Evolutionary conservation across 176 grass and related monocot species (phyloP), one percentile per base, ranked within the genome.

Genomic region (Themeda triandra): DNA sequence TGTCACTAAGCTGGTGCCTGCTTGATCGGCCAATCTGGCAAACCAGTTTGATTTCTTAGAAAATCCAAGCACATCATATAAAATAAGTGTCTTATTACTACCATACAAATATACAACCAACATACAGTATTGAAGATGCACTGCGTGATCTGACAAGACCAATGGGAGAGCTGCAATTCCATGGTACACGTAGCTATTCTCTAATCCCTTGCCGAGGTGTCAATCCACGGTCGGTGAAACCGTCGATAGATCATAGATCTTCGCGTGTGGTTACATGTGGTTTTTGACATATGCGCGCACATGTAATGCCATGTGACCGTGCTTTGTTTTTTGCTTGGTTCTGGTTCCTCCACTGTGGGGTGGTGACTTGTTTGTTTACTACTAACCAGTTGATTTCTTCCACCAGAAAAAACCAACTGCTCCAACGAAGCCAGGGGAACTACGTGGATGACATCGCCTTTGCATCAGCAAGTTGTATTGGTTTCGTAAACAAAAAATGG

Each of bases 361-460:
- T 35, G 14, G 27, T 5, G 14, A 6, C 15, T 6, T 40, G 25
- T 80, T 36, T 33, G 68, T 80, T 81, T 85, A 84, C 0, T 4
- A 79, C 0, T 2, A 15, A 10, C 59, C 0, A 58, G n/a, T 36
- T 13, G 30, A 19, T 80, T 40, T 13, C 27, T 70, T 53, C 77
- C 83, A 85, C 77, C n/a, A n/a, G 71, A 71, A 76, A 45, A 80
- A 78, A 68, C 65, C 40, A 86, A 44, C 53, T 23, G 28, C 63
- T 81, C 29, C 51, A 69, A 84, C 81, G 21, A 66, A 46, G 23
- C 33, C 58, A 0, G 30, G 25, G 49, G 14, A 72, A 23, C 73
- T 78, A 28, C 88, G 88, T 90, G 83, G 88, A 33, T 90, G 79
- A 82, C 83, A 82, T 71, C 13, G 24, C 40, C 30, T 10, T 70